A percentile compares a stretch with the other conserved stretches of the same genome.
Conservation (phyloP, 2,329 filamentous ascomycete genomes). For the Apiospora malaysiana region DNA sequence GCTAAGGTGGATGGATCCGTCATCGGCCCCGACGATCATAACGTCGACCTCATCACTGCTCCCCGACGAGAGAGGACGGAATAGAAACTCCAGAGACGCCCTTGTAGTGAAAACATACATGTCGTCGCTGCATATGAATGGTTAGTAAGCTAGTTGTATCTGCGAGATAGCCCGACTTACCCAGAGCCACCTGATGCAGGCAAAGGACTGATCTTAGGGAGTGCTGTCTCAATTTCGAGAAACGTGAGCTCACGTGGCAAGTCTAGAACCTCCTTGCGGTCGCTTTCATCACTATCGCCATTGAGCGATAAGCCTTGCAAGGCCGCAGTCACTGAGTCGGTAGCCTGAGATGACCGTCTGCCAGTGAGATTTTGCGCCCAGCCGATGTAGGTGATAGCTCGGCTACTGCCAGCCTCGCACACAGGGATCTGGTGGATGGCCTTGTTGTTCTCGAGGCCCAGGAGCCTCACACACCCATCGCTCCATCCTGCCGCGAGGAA, state of each 20-base stretch:
- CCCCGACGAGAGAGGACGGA: conserved; percentile 65
- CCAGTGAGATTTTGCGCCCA: conserved; percentile 56
- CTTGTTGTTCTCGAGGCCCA: conserved; percentile 82
- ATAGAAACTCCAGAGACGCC: conserved; percentile 72
- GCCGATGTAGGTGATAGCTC: conserved; percentile 57
- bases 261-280: conserved; percentile 47
- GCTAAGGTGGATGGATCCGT: conserved; percentile 75
- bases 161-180: conserved; percentile 49
- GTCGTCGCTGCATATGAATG: conserved; percentile 52
- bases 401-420: conserved; percentile 47
- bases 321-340: conserved; percentile 29
- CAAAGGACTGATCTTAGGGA: conserved; percentile 78
- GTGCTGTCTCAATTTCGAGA: conserved; percentile 75
- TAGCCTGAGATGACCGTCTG: conserved; percentile 31
- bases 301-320: conserved; percentile 41
- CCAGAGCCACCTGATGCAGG: conserved; percentile 67
- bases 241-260: conserved; percentile 76
- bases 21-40: conserved; percentile 74
- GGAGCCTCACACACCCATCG: conserved; percentile 77
- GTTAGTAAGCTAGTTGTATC: conserved; percentile 28
- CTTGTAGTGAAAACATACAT: conserved; percentile 71
- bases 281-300: conserved; percentile 33
- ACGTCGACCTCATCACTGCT: conserved; percentile 80
- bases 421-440: conserved; percentile 74
- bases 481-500: conserved; percentile 84